Base-by-base conservation (phyloP, 495 filamentous ascomycete genomes). In the Immersiella caudata region DNA sequence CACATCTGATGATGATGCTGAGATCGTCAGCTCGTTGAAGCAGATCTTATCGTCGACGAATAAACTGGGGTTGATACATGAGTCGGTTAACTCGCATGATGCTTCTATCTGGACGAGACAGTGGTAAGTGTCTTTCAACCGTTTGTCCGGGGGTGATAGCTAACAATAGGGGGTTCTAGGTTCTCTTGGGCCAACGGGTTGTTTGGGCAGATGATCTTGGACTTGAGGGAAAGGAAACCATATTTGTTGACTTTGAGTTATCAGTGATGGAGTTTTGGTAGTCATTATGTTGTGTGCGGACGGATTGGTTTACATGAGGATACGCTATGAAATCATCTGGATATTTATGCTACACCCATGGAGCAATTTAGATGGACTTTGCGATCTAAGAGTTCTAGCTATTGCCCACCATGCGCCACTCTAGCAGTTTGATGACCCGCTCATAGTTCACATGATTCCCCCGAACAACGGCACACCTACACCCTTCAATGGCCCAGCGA, bases 111-210 rank as follows among this genome's bases (percentile, higher is more conserved):
- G 87, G 86, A 87, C 87, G 12, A 78, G 87, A 72, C 83, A 86
- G 72, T 90, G 88, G 87, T 78, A 49, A 68, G 70, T 71, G 22
- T 55, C n/a, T 16, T 22, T 5, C 26, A 18, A n/a, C 21, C 35
- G 33, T 62, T 26, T 54, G 26, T 20, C 0, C 35, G 24, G 22
- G 51, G 29, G 29, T 33, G 29, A 33, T 8, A 8, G 8, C 8
- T 33, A 33, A 33, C 29, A 3, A 33, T n/a, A n/a, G n/a, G 29
- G 29, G 29, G 29, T 33, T n/a, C n/a, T 64, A 86, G 85, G 85
- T 90, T 90, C 68, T 87, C 86, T 0, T 89, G 87, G 88, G 87
- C 86, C 14, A 90, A 91, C 71, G 88, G 88, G n/a, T 76, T 91
- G 56, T 90, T 90, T 74, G 88, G 88, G 18, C 84, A 89, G 73